phyloP scores from a whole-genome alignment of 2,329 filamentous ascomycete genomes.

The Fusarium equiseti region DNA sequence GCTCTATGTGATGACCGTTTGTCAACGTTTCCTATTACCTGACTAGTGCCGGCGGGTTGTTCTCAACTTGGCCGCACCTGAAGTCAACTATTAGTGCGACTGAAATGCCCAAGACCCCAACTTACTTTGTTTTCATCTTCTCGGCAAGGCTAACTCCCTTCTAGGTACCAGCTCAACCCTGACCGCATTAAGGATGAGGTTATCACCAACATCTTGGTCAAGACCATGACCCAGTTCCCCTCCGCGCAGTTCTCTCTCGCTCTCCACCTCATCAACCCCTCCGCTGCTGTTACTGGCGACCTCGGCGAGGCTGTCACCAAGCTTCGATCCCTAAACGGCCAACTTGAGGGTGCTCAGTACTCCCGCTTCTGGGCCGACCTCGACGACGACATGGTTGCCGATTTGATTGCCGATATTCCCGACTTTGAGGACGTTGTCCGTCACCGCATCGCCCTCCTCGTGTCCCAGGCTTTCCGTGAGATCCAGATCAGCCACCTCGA shows the following conservation, averaged over 20 bases:
- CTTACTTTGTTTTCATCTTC: not conserved
- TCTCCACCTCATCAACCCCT: constrained; percentile 91
- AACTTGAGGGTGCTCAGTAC: constrained; percentile 93
- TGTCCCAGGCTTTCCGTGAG: constrained; percentile 84
- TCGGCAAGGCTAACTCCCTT: constrained; percentile 36
- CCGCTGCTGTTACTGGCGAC: constrained; percentile 73
- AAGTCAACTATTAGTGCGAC: constrained; percentile 81
- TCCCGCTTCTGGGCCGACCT: constrained; percentile 91
- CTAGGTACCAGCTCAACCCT: constrained; percentile 99
- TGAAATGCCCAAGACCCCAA: constrained; percentile 61
- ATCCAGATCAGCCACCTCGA: constrained; percentile 76
- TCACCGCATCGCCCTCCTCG: constrained; percentile 86
- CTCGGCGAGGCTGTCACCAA: constrained; percentile 93
- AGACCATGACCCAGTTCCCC: constrained; percentile 96
- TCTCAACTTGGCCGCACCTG: constrained; percentile 61
- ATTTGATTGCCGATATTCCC: constrained; percentile 91
- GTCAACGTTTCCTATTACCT: constrained; percentile 99
- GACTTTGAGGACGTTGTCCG: constrained; percentile 97
- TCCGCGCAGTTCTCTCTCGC: constrained; percentile 94
- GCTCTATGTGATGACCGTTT: constrained; percentile 74
- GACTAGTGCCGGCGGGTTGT: constrained; percentile 70
- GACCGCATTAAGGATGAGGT: constrained; percentile 97
- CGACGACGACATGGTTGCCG: constrained; percentile 96
- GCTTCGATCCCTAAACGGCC: constrained; percentile 83
- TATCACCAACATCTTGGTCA: constrained; percentile 98